A percentile compares a stretch with the other conserved stretches of the same genome.
Conservation (phyloP, 257 asterid genomes). For the Capsicum chinense region DNA sequence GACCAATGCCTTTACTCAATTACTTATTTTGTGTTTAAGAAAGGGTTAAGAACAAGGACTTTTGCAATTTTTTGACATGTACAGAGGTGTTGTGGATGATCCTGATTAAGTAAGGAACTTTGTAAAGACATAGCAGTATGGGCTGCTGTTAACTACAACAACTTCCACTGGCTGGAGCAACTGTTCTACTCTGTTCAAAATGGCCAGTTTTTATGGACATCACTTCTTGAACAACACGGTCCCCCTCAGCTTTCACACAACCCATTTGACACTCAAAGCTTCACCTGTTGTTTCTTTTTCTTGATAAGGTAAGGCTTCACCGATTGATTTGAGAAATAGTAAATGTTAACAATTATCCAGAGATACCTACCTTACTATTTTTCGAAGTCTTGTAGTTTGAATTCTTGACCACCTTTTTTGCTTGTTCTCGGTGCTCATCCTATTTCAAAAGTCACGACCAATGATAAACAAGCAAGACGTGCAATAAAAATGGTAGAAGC, state of each 20-base stretch:
- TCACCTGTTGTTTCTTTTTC: background rate
- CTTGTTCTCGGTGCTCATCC: conserved; percentile 37
- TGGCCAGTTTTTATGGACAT: background rate
- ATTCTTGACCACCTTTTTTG: conserved; percentile 7
- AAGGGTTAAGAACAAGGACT: background rate
- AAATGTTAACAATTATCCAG: background rate
- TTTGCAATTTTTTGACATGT: background rate
- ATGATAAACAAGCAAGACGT: background rate
- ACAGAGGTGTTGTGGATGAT: background rate
- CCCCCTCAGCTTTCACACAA: conserved; percentile 25
- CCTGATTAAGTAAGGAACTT: background rate
- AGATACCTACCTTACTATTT: conserved; percentile 32
- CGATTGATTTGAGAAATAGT: background rate
- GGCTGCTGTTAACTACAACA: conserved; percentile 20
- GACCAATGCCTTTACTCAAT: background rate
- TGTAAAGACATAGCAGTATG: conserved; percentile 26
- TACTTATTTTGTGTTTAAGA: background rate
- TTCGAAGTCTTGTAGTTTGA: conserved; percentile 26
- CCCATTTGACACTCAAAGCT: conserved; percentile 19
- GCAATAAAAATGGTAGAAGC: conserved; percentile 10
- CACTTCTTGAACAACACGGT: conserved; percentile 29
- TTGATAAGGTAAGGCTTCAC: background rate
- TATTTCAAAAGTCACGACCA: conserved; percentile 28
- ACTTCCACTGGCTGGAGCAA: conserved; percentile 1
- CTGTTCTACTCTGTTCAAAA: background rate